Evolutionary conservation across 768 basidiomycete species (phyloP).

Genomic region (Lactifluus echinatus): DNA sequence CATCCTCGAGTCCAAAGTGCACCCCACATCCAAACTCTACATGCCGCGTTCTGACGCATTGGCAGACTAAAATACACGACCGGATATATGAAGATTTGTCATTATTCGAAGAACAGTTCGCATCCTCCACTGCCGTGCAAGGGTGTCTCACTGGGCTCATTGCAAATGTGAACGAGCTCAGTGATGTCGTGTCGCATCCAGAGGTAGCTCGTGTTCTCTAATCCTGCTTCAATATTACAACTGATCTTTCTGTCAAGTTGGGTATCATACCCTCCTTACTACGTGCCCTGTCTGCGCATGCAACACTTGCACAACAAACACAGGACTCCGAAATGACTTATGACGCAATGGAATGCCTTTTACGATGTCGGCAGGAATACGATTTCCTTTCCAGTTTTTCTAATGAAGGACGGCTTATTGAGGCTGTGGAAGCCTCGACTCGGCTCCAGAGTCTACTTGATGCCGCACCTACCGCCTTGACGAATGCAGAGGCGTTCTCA

Average conservation of each 20-base stretch:
- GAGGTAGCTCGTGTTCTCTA: conserved; percentile 38
- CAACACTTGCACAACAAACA: conserved; percentile 52
- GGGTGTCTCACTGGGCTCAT: conserved; percentile 44
- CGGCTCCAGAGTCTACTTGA: conserved; percentile 39
- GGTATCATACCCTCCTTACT: conserved; percentile 59
- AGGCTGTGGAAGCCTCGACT: conserved; percentile 43
- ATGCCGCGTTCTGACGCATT: neutral
- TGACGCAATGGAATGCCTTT: conserved; percentile 47
- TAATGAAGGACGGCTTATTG: conserved; percentile 51
- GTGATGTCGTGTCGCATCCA: conserved; percentile 43
- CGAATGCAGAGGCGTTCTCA: conserved; percentile 39
- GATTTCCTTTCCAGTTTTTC: conserved; percentile 38
- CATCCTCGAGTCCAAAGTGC: conserved; percentile 64
- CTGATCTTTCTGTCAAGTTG: conserved; percentile 35
- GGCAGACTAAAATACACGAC: conserved; percentile 59
- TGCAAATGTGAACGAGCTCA: conserved; percentile 44
- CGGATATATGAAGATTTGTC: conserved; percentile 59
- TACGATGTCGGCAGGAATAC: conserved; percentile 42
- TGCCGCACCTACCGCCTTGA: conserved; percentile 42
- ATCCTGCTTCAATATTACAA: conserved; percentile 13
- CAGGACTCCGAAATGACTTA: conserved; percentile 44
- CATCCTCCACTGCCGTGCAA: conserved; percentile 57
- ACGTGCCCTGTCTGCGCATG: conserved; percentile 48
- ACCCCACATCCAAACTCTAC: neutral
- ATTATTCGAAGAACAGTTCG: conserved; percentile 53